phyloP scores from a whole-genome alignment of 78 protist genomes.

The Dictyostelium firmibasis region DNA sequence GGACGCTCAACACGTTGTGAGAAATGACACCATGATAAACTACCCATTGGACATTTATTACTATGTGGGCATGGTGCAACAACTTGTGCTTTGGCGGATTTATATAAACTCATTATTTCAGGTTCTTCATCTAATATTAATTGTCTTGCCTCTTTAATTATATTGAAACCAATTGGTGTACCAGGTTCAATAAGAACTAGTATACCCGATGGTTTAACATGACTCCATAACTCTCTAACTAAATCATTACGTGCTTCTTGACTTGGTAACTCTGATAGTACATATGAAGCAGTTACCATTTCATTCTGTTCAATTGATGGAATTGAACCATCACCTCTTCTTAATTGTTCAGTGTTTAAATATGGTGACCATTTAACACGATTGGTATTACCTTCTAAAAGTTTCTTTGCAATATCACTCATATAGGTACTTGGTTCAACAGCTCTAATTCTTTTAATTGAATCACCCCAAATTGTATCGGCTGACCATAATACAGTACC shows the following conservation, averaged over 20 bases:
- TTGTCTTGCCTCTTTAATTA: constrained; percentile 51
- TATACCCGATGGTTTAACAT: constrained; percentile 75
- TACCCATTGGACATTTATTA: constrained; percentile 71
- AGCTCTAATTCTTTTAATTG: constrained; percentile 42
- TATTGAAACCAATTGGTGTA: constrained; percentile 82
- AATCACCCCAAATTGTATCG: constrained; percentile 37
- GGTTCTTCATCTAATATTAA: constrained; percentile 19
- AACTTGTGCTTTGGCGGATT: constrained; percentile 26
- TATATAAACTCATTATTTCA: neutral
- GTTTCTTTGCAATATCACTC: constrained; percentile 47
- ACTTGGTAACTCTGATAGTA: constrained; percentile 67
- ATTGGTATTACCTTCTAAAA: constrained; percentile 44
- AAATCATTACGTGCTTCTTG: constrained; percentile 35
- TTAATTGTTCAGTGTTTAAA: neutral
- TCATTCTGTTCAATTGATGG: constrained; percentile 16
- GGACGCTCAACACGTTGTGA: constrained; percentile 79
- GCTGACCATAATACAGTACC: constrained; percentile 86
- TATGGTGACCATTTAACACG: constrained; percentile 69
- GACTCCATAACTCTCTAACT: constrained; percentile 59
- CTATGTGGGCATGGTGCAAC: constrained; percentile 83
- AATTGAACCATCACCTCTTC: neutral
- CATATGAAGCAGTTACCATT: constrained; percentile 76
- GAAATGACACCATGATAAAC: constrained; percentile 84
- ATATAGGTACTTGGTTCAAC: constrained; percentile 72
- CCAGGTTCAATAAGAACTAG: constrained; percentile 81